These are phyloP conservation scores for Ustilago crameri DNA, from an alignment of 1,284 basidiomycete species.

Conservation along the genomic window DNA sequence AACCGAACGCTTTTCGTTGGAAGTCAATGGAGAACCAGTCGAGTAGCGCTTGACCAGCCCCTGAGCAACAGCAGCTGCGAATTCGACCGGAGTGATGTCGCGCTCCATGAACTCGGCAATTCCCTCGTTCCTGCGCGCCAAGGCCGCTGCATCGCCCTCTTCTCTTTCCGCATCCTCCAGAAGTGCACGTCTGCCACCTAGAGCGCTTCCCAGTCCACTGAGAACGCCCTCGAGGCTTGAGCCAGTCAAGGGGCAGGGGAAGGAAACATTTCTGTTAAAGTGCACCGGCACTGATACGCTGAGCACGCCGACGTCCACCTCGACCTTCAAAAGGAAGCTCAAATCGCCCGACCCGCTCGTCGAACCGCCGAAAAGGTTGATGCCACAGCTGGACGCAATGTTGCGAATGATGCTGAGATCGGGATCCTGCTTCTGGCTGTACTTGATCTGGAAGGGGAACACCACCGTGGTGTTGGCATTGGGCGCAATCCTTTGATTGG, in stretches of 20 bases:
- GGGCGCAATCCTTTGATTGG: slow-evolving; percentile 76
- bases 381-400: slow-evolving; percentile 77
- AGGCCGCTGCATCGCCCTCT: slow-evolving; percentile 2
- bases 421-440: slow-evolving; percentile 76
- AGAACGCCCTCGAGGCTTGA: slow-evolving; percentile 26
- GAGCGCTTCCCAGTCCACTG: slow-evolving; percentile 12
- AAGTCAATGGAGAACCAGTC: background rate
- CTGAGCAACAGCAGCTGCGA: slow-evolving; percentile 32
- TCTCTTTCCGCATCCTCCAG: slow-evolving; percentile 1
- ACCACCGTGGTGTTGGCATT: slow-evolving; percentile 78
- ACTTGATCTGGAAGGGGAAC: slow-evolving; percentile 82
- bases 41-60: slow-evolving; percentile 26
- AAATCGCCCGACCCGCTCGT: slow-evolving; percentile 61
- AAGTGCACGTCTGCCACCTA: slow-evolving; percentile 10
- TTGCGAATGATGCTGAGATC: slow-evolving; percentile 75
- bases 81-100: slow-evolving; percentile 22
- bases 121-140: slow-evolving; percentile 17
- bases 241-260: slow-evolving; percentile 44
- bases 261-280: slow-evolving; percentile 42
- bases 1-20: background rate
- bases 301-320: slow-evolving; percentile 50
- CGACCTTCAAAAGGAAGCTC: slow-evolving; percentile 51
- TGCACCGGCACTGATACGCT: slow-evolving; percentile 50
- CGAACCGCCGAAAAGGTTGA: slow-evolving; percentile 21
- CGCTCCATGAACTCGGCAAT: slow-evolving; percentile 22